A percentile compares a stretch with the other conserved stretches of the same genome.
phyloP scores from a whole-genome alignment of 805 yeast species.

The Sugiyamaella americana region DNA sequence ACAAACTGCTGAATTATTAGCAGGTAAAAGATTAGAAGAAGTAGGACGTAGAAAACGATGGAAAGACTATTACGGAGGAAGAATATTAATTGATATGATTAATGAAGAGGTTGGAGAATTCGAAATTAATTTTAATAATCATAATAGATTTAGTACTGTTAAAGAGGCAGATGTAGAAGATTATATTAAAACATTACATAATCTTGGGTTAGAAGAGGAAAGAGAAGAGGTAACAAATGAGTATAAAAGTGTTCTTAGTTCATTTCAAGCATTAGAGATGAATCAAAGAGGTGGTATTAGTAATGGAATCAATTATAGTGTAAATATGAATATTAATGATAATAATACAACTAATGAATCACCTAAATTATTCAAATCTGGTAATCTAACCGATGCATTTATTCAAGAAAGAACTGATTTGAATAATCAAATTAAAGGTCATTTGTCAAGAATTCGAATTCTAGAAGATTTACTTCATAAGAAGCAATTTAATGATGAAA shows the following conservation, averaged over 20 bases:
- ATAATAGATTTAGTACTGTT: slow-evolving; percentile 9
- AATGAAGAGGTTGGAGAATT: slow-evolving; percentile 12
- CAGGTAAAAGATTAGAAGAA: slow-evolving; percentile 53
- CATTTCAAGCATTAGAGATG: no score
- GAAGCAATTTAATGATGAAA: slow-evolving; percentile 36
- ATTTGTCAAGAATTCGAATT: slow-evolving; percentile 65
- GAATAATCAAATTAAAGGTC: slow-evolving; percentile 43
- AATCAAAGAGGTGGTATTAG: no score
- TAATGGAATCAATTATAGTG: no score
- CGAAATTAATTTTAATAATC: slow-evolving; percentile 17
- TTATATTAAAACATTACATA: slow-evolving; percentile 22
- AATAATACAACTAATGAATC: background rate
- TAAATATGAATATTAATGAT: background rate
- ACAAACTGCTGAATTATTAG: slow-evolving; percentile 46
- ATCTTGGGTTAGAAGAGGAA: slow-evolving; percentile 23
- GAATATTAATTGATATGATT: background rate
- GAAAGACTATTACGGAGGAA: slow-evolving; percentile 51
- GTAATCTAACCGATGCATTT: slow-evolving; percentile 1
- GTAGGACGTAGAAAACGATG: slow-evolving; percentile 50
- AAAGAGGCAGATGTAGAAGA: slow-evolving; percentile 15
- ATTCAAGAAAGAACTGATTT: background rate
- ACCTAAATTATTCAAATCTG: slow-evolving; percentile 1
- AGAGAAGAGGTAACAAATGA: slow-evolving; percentile 20
- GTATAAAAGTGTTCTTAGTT: background rate
- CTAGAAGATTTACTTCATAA: slow-evolving; percentile 75